Conservation (phyloP, 2,329 filamentous ascomycete genomes). For the Arthrobotrys pseudoclavata region DNA sequence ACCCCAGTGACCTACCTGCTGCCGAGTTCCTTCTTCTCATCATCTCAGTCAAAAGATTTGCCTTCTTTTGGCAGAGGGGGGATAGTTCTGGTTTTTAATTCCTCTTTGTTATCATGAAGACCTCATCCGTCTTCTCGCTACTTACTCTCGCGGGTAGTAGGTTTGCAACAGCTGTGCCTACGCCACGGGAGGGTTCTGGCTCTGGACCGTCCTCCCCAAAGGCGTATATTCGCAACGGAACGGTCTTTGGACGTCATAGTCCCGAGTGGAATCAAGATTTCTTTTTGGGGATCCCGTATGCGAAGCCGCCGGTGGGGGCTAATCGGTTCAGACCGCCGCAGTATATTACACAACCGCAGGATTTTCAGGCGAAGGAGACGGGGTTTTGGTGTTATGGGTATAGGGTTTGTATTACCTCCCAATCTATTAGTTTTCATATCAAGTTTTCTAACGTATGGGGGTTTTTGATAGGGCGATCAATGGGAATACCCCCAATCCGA, state of each 20-base stretch:
- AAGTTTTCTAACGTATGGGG: no score
- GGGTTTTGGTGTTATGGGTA: conserved; percentile 64
- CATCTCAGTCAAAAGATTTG: background rate
- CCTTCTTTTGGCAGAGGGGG: background rate
- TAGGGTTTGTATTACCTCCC: conserved; percentile 62
- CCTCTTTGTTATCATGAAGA: background rate
- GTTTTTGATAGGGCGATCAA: conserved; percentile 48
- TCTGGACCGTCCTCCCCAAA: conserved; percentile 61
- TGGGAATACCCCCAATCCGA: conserved; percentile 60
- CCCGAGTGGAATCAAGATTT: conserved; percentile 69
- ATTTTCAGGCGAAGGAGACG: conserved; percentile 63
- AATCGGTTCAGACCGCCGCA: conserved; percentile 68
- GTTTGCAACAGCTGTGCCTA: background rate
- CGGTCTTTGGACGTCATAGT: conserved; percentile 68
- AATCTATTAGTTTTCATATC: no score
- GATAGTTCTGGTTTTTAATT: background rate
- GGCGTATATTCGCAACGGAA: conserved; percentile 68
- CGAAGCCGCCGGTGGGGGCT: conserved; percentile 70
- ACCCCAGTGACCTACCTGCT: no score
- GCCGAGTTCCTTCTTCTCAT: no score
- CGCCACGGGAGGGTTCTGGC: background rate
- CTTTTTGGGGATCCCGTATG: conserved; percentile 72
- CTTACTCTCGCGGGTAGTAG: background rate
- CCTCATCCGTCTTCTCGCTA: background rate
- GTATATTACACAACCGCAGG: conserved; percentile 61